phyloP scores from a whole-genome alignment of 1,139 yeast species.

The Nadsonia commutata region DNA sequence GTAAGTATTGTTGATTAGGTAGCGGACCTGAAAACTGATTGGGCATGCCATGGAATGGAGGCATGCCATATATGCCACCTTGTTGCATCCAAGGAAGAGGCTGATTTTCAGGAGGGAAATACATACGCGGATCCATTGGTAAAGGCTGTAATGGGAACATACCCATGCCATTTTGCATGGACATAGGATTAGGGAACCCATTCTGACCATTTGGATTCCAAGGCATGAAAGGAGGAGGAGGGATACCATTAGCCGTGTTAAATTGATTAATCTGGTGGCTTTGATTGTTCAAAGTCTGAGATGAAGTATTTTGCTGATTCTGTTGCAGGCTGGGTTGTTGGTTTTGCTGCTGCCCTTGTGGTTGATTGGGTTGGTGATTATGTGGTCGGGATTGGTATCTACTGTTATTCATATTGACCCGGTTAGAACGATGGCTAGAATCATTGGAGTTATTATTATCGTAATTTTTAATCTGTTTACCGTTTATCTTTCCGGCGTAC shows the following conservation, averaged over 20 bases:
- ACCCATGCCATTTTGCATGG: slow-evolving; percentile 4
- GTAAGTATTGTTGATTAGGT: slow-evolving; percentile 10
- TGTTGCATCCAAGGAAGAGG: not conserved
- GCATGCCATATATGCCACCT: slow-evolving; percentile 2
- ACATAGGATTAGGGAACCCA: not conserved
- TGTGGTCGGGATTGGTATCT: not conserved
- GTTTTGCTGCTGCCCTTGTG: slow-evolving; percentile 6
- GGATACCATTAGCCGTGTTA: slow-evolving; percentile 6
- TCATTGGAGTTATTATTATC: not conserved
- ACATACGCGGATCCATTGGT: slow-evolving; percentile 1
- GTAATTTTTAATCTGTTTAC: not conserved
- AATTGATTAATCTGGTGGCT: slow-evolving; percentile 7
- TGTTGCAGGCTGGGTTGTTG: slow-evolving; percentile 6
- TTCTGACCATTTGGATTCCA: slow-evolving; percentile 6
- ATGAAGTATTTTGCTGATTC: slow-evolving; percentile 9
- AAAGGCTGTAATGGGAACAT: not conserved
- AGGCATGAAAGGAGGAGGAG: slow-evolving; percentile 5
- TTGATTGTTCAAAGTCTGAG: no score
- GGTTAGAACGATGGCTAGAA: no score
- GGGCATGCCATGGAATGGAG: slow-evolving; percentile 2
- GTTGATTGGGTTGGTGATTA: slow-evolving; percentile 3
- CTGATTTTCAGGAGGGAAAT: slow-evolving; percentile 2
- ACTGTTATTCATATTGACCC: not conserved
- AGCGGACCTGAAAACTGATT: slow-evolving; percentile 12
- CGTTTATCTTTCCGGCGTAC: slow-evolving; percentile 3